Evolutionary conservation across 2,329 filamentous ascomycete genomes (phyloP).

Genomic region (Penicillium sp.): DNA sequence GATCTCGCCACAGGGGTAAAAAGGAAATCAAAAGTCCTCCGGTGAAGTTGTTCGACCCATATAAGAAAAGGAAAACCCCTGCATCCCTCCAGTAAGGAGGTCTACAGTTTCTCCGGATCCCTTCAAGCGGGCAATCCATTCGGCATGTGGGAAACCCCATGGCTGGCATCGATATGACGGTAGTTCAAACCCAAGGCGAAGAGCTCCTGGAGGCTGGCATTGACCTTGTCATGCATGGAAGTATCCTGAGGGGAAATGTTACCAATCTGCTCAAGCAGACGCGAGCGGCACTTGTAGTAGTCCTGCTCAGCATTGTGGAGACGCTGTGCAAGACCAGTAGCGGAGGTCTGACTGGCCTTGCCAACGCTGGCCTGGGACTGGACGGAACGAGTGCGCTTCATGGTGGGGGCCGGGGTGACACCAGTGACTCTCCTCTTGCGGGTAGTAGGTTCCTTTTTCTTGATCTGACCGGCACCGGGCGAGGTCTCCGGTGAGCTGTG

Average conservation of each 20-base stretch:
- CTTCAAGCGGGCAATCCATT: conserved; percentile 36
- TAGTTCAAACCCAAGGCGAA: conserved; percentile 43
- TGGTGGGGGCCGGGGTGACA: conserved; percentile 36
- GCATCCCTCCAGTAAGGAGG: background rate
- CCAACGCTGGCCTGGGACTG: conserved; percentile 35
- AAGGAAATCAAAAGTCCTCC: conserved; percentile 11
- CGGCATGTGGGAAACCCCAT: conserved; percentile 36
- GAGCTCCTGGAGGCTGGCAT: conserved; percentile 44
- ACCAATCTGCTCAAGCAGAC: conserved; percentile 39
- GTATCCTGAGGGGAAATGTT: conserved; percentile 42
- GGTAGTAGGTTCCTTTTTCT: conserved; percentile 40
- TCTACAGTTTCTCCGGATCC: conserved; percentile 6
- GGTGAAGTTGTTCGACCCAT: background rate
- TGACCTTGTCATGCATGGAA: conserved; percentile 43
- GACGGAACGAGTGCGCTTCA: conserved; percentile 43
- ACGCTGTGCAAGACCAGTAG: conserved; percentile 38
- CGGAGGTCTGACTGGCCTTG: conserved; percentile 35
- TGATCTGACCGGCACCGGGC: conserved; percentile 31
- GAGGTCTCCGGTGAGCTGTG: conserved; percentile 43
- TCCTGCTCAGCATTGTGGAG: conserved; percentile 43
- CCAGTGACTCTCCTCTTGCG: conserved; percentile 43
- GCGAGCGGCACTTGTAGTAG: conserved; percentile 42
- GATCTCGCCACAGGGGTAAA: conserved; percentile 1
- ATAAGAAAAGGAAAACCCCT: conserved; percentile 1
- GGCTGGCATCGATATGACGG: conserved; percentile 43